These are phyloP conservation scores for Phylloporus gajari DNA, from an alignment of 1,284 basidiomycete genomes.

Conservation along the genomic window DNA sequence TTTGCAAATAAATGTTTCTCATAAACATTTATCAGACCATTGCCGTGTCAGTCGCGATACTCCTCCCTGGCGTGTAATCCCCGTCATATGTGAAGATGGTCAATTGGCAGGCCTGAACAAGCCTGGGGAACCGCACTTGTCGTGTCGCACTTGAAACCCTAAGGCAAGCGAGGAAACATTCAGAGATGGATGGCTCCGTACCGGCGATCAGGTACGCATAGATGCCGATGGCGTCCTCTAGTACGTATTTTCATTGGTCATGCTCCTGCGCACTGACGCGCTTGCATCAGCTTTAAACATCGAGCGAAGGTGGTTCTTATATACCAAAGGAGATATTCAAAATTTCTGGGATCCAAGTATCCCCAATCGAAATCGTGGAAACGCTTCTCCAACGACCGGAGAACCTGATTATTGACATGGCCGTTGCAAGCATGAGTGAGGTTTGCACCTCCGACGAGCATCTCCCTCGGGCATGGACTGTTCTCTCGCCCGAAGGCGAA, in stretches of 20 bases:
- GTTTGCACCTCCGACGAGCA: constrained; percentile 73
- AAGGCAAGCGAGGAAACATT: constrained; percentile 74
- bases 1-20: background rate
- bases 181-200: constrained; percentile 73
- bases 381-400: constrained; percentile 68
- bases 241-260: constrained; percentile 51
- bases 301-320: constrained; percentile 53
- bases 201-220: constrained; percentile 74
- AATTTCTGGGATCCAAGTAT: constrained; percentile 78
- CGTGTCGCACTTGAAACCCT: constrained; percentile 71
- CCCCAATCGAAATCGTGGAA: constrained; percentile 78
- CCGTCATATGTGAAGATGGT: constrained; percentile 69
- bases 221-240: constrained; percentile 70
- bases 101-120: constrained; percentile 64
- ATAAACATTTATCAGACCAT: constrained; percentile 60
- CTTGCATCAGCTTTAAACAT: constrained; percentile 34
- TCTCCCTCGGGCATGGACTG: constrained; percentile 80
- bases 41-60: constrained; percentile 64
- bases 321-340: too few relatives aligned
- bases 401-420: constrained; percentile 66
- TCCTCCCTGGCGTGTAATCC: constrained; percentile 71
- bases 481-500: constrained; percentile 65
- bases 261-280: background rate
- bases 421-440: constrained; percentile 76
- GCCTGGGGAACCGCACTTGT: constrained; percentile 66